These are phyloP conservation scores for Stachybotrys chlorohalonatus DNA, from an alignment of 2,329 filamentous ascomycete genomes.

Conservation along the genomic window DNA sequence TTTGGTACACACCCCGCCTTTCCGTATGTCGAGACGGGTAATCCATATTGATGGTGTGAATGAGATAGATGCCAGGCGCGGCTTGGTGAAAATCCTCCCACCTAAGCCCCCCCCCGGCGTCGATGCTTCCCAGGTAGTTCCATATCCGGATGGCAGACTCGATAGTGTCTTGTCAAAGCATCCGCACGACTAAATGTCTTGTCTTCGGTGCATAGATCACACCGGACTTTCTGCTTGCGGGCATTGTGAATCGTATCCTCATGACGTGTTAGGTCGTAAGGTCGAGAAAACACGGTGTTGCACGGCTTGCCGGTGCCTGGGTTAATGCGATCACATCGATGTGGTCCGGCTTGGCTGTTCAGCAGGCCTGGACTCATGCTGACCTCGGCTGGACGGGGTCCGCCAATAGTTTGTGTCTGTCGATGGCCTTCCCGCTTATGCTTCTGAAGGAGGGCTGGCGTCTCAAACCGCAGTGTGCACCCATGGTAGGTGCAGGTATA, in stretches of 20 bases:
- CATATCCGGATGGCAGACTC: conserved; percentile 85
- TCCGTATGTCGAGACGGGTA: too few species aligned
- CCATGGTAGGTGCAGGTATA: conserved; percentile 96
- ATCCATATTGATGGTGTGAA: too few species aligned
- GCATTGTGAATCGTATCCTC: conserved; percentile 97
- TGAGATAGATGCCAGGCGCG: neutral
- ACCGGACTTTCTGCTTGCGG: conserved; percentile 89
- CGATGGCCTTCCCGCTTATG: conserved; percentile 93
- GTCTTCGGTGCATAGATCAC: conserved; percentile 86
- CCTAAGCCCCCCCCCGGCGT: conserved; percentile 16
- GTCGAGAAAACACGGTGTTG: conserved; percentile 87
- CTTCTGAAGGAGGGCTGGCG: conserved; percentile 77
- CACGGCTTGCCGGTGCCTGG: conserved; percentile 92
- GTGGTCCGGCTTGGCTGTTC: conserved; percentile 86
- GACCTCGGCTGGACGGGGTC: conserved; percentile 17
- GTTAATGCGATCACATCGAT: conserved; percentile 88
- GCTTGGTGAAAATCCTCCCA: neutral
- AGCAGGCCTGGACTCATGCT: conserved; percentile 46
- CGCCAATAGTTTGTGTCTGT: conserved; percentile 46
- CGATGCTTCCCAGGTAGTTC: conserved; percentile 62
- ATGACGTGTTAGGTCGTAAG: conserved; percentile 92
- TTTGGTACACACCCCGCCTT: too few species aligned
- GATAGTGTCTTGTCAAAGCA: conserved; percentile 87
- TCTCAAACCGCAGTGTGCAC: conserved; percentile 81
- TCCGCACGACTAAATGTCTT: conserved; percentile 96